Conservation (phyloP, 2,329 filamentous ascomycete species). For the Diaporthe vaccinii region DNA sequence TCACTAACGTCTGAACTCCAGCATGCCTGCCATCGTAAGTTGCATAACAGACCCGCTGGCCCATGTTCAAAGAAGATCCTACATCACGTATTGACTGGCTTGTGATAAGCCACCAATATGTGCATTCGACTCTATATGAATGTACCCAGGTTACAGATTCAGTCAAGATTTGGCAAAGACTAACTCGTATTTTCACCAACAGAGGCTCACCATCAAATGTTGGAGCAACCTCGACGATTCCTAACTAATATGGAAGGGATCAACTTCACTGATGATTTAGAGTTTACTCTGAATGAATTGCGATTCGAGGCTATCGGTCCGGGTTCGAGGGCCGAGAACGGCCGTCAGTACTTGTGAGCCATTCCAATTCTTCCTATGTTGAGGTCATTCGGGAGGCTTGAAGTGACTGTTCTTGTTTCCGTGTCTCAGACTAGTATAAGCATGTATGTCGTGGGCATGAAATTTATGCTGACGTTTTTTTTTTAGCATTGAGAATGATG, state of each 20-base stretch:
- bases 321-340: not conserved
- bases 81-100: not conserved
- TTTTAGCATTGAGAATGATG: not conserved
- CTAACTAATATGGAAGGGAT: not conserved
- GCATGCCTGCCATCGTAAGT: slow-evolving; percentile 3
- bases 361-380: too few species aligned
- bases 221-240: not conserved
- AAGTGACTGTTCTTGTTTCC: not conserved
- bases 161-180: not conserved
- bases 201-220: not conserved
- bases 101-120: not conserved
- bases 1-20: not conserved
- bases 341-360: slow-evolving; percentile 14
- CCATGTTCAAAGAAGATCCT: too few species aligned
- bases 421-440: not conserved
- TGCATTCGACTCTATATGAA: not conserved
- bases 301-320: not conserved
- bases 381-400: not conserved
- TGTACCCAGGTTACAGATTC: not conserved
- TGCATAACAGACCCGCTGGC: not conserved
- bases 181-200: not conserved
- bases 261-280: not conserved
- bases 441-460: not conserved
- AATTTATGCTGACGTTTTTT: not conserved
- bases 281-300: not conserved